phyloP scores from a whole-genome alignment of 345 rosid species.

The Eucalyptus curtisii region DNA sequence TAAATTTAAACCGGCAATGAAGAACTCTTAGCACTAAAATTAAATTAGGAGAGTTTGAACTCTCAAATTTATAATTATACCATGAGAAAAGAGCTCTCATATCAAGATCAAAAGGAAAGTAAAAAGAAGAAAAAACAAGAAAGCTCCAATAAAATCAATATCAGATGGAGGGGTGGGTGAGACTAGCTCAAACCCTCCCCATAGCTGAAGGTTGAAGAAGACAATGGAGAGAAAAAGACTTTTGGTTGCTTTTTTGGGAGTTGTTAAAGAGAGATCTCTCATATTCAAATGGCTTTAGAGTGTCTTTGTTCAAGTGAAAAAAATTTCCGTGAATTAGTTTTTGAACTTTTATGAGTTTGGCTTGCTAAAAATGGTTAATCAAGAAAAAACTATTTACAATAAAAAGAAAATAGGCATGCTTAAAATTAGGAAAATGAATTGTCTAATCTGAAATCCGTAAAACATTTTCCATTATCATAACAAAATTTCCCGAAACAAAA shows the following conservation, averaged over 20 bases:
- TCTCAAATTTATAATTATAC: not conserved
- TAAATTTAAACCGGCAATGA: not conserved
- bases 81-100: not conserved
- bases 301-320: not conserved
- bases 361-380: too few relatives aligned
- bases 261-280: not conserved
- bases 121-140: too few relatives aligned
- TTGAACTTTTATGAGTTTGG: not conserved
- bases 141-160: fast-evolving
- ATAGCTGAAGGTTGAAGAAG: fast-evolving
- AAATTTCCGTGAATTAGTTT: not conserved
- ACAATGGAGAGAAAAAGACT: too few relatives aligned
- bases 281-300: not conserved
- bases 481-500: not conserved
- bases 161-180: not conserved
- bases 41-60: not conserved
- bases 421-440: too few relatives aligned
- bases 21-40: too few relatives aligned
- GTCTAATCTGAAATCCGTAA: not conserved
- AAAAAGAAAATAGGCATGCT: not conserved
- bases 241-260: not conserved
- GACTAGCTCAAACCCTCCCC: not conserved
- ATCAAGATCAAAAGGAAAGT: too few relatives aligned
- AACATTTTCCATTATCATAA: not conserved
- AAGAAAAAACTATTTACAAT: not conserved